Percentiles rank a stretch among this genome's conserved stretches.
phyloP scores from a whole-genome alignment of 192 early-diverging fungal genomes.

The Allomyces arbusculus region DNA sequence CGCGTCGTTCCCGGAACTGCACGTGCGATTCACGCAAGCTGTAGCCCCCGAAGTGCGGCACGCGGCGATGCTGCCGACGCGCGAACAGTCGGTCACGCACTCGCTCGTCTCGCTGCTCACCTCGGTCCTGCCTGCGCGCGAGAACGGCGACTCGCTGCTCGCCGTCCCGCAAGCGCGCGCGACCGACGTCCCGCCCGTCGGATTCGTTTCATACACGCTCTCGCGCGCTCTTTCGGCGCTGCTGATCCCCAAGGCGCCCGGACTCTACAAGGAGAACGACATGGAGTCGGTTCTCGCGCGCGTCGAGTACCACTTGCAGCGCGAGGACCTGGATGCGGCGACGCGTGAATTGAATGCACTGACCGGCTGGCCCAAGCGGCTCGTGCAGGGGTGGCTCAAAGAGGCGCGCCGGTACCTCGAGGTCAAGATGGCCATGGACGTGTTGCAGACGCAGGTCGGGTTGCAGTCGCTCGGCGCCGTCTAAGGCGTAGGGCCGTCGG shows the following conservation, averaged over 20 bases:
- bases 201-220: slow-evolving; percentile 59
- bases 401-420: slow-evolving; percentile 63
- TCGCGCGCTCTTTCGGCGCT: slow-evolving; percentile 46
- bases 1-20: slow-evolving; percentile 38
- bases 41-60: slow-evolving; percentile 48
- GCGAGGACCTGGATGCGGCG: slow-evolving; percentile 65
- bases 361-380: slow-evolving; percentile 66
- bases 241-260: slow-evolving; percentile 59
- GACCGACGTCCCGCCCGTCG: slow-evolving; percentile 38
- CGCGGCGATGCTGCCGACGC: slow-evolving; percentile 63
- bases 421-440: slow-evolving; percentile 68
- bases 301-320: slow-evolving; percentile 45
- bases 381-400: slow-evolving; percentile 74
- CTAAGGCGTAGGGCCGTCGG: no score
- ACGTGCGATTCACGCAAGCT: slow-evolving; percentile 38
- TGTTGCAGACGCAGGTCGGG: slow-evolving; percentile 9
- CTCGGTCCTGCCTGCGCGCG: slow-evolving; percentile 57
- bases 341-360: slow-evolving; percentile 83
- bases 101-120: slow-evolving; percentile 59
- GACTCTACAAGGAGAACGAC: slow-evolving; percentile 64
- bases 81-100: slow-evolving; percentile 70
- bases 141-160: slow-evolving; percentile 39
- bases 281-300: slow-evolving; percentile 68
- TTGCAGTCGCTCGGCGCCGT: neutral
- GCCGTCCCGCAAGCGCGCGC: neutral